These are phyloP conservation scores for Pythium diclinum DNA, from an alignment of 352 stramenopile species.

Conservation along the genomic window DNA sequence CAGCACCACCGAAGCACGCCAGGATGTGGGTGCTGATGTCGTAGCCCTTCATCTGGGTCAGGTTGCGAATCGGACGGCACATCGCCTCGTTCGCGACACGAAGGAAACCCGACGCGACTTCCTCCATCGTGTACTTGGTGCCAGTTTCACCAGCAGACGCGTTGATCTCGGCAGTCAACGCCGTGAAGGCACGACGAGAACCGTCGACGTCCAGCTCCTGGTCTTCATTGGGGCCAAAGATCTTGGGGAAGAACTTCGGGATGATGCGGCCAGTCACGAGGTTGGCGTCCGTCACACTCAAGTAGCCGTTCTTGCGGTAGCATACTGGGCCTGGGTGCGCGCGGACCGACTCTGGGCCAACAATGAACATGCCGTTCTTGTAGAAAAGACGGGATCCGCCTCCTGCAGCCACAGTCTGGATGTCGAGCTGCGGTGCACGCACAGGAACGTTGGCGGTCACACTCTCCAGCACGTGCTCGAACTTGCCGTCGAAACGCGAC, in stretches of 20 bases:
- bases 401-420: conserved; percentile 98
- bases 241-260: conserved; percentile 96
- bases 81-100: conserved; percentile 99
- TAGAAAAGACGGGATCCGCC: conserved; percentile 96
- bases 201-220: conserved; percentile 95
- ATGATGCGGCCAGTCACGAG: conserved; percentile 97
- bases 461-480: conserved; percentile 98
- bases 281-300: conserved; percentile 99
- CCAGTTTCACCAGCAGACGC: conserved; percentile 46
- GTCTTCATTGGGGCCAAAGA: conserved; percentile 98
- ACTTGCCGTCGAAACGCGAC: conserved; percentile 94
- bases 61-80: conserved; percentile 98
- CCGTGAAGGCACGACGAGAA: conserved; percentile 90
- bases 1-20: conserved; percentile 97
- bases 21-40: conserved; percentile 96
- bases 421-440: conserved; percentile 97
- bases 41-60: conserved; percentile 98
- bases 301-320: conserved; percentile 96
- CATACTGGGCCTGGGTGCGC: conserved; percentile 96
- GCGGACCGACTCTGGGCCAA: conserved; percentile 96
- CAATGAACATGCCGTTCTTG: conserved; percentile 95
- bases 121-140: conserved; percentile 81
- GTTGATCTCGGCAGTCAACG: conserved; percentile 89
- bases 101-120: conserved; percentile 97
- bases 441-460: conserved; percentile 97